Conservation (phyloP, 2,329 filamentous ascomycete species). For the Hypoxylon sp. region DNA sequence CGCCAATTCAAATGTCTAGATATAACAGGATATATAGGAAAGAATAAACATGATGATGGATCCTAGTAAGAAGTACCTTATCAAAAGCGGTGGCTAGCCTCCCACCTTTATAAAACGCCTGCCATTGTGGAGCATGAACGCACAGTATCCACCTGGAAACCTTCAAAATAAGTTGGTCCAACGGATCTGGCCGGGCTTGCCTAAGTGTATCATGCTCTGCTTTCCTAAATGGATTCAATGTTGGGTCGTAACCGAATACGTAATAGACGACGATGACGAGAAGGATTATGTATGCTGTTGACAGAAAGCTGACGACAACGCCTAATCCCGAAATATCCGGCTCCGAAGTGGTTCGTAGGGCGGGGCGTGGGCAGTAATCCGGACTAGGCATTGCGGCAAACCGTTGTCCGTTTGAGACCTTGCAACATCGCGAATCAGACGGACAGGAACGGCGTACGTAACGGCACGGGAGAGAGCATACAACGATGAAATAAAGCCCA, state of each 20-base stretch:
- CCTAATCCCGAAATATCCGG: constrained; percentile 22
- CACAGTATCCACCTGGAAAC: constrained; percentile 9
- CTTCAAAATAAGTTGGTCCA: constrained; percentile 18
- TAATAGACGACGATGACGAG: constrained; percentile 16
- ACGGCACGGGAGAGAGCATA: not conserved
- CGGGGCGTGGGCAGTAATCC: constrained; percentile 1
- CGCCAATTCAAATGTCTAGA: not conserved
- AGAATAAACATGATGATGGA: not conserved
- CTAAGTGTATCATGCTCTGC: not conserved
- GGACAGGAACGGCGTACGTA: not conserved
- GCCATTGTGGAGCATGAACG: constrained; percentile 17
- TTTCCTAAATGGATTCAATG: constrained; percentile 12
- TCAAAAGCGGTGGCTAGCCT: constrained; percentile 18
- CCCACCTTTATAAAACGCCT: constrained; percentile 13
- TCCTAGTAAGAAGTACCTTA: constrained; percentile 11
- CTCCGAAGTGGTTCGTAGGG: too few relatives aligned
- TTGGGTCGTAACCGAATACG: constrained; percentile 21
- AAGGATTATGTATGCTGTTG: constrained; percentile 19
- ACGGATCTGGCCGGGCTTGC: constrained; percentile 5
- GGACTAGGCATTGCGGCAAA: constrained; percentile 1
- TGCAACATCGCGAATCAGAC: not conserved
- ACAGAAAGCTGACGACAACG: constrained; percentile 18
- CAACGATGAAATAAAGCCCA: not conserved
- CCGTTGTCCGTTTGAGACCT: not conserved
- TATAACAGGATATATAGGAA: not conserved